Percentiles rank a stretch among this genome's conserved stretches.
phyloP scores from a whole-genome alignment of 768 basidiomycete species.

The Boletus pseudo-olivaceus region DNA sequence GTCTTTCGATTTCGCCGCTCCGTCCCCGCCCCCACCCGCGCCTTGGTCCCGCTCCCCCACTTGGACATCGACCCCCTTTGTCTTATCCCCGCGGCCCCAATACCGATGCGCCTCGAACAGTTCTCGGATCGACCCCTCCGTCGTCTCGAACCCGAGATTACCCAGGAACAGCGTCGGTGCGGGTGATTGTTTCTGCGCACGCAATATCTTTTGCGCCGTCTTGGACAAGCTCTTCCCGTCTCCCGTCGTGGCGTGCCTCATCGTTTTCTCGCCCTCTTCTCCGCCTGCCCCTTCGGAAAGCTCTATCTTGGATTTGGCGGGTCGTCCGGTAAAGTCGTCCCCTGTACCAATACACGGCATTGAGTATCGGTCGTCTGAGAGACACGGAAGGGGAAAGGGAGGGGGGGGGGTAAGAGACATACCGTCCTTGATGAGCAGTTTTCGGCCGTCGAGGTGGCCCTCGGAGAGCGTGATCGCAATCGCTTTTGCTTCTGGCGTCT shows the following conservation, averaged over 20 bases:
- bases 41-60: conserved; percentile 21
- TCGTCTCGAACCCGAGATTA: conserved; percentile 89
- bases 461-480: conserved; percentile 82
- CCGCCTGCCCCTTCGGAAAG: conserved; percentile 32
- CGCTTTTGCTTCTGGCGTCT: conserved; percentile 66
- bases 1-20: conserved; percentile 24
- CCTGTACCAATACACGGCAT: conserved; percentile 40
- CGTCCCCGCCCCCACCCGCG: background rate
- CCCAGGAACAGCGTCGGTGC: conserved; percentile 89
- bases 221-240: conserved; percentile 44
- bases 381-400: no score
- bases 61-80: conserved; percentile 32
- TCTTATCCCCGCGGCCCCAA: conserved; percentile 31
- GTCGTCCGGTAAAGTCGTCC: conserved; percentile 68
- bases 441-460: conserved; percentile 75
- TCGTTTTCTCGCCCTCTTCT: conserved; percentile 17
- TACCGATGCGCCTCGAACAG: conserved; percentile 63
- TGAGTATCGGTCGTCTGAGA: background rate
- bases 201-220: conserved; percentile 73
- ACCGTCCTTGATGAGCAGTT: conserved; percentile 93
- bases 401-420: conserved; percentile 25
- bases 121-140: conserved; percentile 68
- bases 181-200: conserved; percentile 75
- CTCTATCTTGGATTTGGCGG: conserved; percentile 37
- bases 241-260: conserved; percentile 30